Conservation (phyloP, 148 eudicot genomes). For the Dysphania ambrosioides region DNA sequence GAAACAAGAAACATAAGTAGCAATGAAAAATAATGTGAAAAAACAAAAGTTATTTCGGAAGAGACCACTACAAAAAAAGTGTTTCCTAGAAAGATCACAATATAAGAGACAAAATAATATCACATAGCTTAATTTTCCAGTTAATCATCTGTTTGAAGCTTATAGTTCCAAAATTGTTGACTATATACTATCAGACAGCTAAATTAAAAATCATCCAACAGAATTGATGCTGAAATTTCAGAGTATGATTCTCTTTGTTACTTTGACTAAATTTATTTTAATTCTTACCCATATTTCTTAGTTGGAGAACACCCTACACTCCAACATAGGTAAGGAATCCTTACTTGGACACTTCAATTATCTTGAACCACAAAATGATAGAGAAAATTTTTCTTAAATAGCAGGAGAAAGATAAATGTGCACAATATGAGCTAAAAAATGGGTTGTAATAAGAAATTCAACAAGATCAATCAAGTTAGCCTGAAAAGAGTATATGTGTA, state of each 20-base stretch:
- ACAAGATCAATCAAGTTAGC: background rate
- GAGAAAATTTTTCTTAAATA: background rate
- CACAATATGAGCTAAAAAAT: too few relatives aligned
- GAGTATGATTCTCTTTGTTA: too few relatives aligned
- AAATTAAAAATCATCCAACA: background rate
- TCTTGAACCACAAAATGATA: background rate
- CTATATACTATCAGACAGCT: background rate
- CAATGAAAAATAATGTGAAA: background rate
- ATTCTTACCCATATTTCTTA: background rate
- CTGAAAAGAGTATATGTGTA: background rate
- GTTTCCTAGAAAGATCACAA: background rate
- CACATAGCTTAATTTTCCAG: background rate
- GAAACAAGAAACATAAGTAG: background rate
- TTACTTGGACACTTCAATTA: background rate
- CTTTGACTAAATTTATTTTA: background rate
- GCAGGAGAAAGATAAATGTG: background rate
- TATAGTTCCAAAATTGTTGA: background rate
- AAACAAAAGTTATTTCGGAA: background rate
- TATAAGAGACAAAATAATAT: background rate
- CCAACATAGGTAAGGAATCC: background rate
- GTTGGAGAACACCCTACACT: background rate
- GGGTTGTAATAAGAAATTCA: background rate
- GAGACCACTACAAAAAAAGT: background rate
- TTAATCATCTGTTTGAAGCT: background rate
- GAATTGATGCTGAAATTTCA: background rate